Percentiles rank a stretch among this genome's conserved stretches.
phyloP scores from a whole-genome alignment of 495 filamentous ascomycete species.

The Hypoxylon trugodes region DNA sequence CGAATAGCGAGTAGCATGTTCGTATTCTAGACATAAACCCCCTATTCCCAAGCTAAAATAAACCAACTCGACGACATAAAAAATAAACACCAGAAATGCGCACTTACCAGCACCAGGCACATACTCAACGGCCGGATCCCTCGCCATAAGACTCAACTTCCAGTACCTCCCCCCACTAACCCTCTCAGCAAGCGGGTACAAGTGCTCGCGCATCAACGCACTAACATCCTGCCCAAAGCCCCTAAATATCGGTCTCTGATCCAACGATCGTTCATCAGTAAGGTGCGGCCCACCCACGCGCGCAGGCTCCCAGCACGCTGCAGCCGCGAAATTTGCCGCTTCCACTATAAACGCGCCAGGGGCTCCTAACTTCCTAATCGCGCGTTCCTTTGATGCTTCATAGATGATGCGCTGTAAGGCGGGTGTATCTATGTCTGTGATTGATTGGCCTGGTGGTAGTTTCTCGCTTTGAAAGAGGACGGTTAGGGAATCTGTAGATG shows the following conservation, averaged over 20 bases:
- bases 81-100: no score
- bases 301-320: slow-evolving; percentile 17
- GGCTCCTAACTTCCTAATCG: neutral
- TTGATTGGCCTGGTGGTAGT: slow-evolving; percentile 3
- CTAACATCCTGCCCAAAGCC: neutral
- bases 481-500: slow-evolving; percentile 9
- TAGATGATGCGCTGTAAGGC: slow-evolving; percentile 2
- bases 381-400: neutral
- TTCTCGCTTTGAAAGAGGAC: slow-evolving; percentile 16
- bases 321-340: slow-evolving; percentile 20
- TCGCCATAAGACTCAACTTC: slow-evolving; percentile 37
- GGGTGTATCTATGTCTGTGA: neutral
- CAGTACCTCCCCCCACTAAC: slow-evolving; percentile 16
- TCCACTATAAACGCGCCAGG: slow-evolving; percentile 19
- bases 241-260: slow-evolving; percentile 1
- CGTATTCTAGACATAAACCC: neutral
- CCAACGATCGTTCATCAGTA: neutral
- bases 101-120: slow-evolving; percentile 29
- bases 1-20: no score
- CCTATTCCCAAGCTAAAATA: neutral
- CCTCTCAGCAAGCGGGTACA: slow-evolving; percentile 17
- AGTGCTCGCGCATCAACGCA: neutral
- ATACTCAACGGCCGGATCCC: slow-evolving; percentile 24
- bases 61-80: neutral
- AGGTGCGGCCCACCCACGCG: neutral